Evolutionary conservation across 495 filamentous ascomycete species (phyloP).

Genomic region (Xylaria cubensis): DNA sequence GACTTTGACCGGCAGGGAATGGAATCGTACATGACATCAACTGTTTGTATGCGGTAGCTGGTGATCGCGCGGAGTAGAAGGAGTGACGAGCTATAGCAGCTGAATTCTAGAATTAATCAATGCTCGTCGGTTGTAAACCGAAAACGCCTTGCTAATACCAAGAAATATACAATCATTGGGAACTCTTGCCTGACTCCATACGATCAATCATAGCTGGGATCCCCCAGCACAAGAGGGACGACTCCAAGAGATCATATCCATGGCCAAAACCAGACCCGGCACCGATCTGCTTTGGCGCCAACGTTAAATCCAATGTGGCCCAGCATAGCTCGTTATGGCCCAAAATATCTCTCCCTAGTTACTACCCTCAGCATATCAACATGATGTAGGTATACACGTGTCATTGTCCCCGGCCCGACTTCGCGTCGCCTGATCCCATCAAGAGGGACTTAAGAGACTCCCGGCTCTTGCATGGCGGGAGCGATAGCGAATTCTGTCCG

Average conservation of each 20-base stretch:
- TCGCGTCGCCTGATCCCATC: neutral
- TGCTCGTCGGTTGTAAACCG: neutral
- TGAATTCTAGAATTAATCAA: neutral
- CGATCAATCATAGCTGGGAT: neutral
- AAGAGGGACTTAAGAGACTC: neutral
- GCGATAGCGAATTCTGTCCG: neutral
- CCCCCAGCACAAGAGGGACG: neutral
- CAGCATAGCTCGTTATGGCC: too few species aligned
- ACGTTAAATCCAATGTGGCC: neutral
- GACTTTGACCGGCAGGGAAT: neutral
- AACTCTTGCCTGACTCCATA: neutral
- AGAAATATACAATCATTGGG: neutral
- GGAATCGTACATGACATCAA: neutral
- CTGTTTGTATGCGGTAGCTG: neutral
- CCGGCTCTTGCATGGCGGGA: neutral
- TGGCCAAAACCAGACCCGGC: neutral
- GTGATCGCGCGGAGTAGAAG: neutral
- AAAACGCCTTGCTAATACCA: constrained; percentile 13
- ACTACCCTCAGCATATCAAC: neutral
- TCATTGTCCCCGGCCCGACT: neutral
- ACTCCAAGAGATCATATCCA: neutral
- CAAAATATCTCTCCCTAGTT: neutral
- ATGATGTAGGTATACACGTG: neutral
- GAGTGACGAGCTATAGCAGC: neutral
- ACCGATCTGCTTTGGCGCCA: neutral